phyloP scores from a whole-genome alignment of 495 filamentous ascomycete species.

The Cercophora samala region DNA sequence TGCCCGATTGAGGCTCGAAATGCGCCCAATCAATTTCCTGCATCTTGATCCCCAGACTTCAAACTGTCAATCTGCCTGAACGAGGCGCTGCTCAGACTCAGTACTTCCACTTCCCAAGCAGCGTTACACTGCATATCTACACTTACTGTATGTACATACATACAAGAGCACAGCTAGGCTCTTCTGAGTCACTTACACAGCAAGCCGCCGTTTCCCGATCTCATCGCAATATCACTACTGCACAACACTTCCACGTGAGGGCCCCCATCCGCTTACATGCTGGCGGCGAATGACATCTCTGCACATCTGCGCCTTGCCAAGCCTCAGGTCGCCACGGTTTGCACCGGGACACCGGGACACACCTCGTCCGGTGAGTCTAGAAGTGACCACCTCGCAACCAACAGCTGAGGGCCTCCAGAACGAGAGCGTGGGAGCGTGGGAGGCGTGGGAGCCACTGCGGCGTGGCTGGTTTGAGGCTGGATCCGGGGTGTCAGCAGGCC shows the following conservation, averaged over 20 bases:
- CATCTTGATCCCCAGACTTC: not conserved
- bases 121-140: not conserved
- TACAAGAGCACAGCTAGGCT: not conserved
- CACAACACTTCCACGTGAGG: conserved; percentile 3
- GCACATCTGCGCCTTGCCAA: conserved; percentile 8
- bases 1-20: conserved; percentile 1
- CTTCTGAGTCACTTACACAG: not conserved
- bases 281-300: conserved; percentile 2
- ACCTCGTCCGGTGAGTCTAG: not conserved
- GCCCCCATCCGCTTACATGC: not conserved
- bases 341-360: not conserved
- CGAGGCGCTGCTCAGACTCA: not conserved
- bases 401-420: not conserved
- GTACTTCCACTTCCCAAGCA: not conserved
- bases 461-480: conserved; percentile 4
- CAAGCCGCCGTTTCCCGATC: conserved; percentile 5
- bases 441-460: not conserved
- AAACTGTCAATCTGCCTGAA: not conserved
- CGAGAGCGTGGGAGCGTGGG: not conserved
- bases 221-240: not conserved
- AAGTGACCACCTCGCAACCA: not conserved
- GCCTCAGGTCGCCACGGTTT: conserved; percentile 3
- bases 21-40: conserved; percentile 1
- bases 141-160: not conserved
- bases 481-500: not conserved